Conservation (phyloP, 495 filamentous ascomycete genomes). For the Diplogelasinospora grovesii region DNA sequence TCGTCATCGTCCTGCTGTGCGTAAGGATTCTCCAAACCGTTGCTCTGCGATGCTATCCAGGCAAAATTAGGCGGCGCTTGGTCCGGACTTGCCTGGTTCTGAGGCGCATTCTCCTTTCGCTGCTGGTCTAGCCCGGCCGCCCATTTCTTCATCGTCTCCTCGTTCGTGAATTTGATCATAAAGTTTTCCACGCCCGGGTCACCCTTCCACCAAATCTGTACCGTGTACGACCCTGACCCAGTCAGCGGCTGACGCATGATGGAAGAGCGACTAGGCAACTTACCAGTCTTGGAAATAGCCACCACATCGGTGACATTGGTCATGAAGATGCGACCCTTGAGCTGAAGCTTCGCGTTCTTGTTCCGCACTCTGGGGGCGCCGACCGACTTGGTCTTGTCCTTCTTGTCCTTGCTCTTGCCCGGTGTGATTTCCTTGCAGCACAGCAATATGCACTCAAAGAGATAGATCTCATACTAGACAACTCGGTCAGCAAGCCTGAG, state of each 20-base stretch:
- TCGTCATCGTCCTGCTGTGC: constrained; percentile 72
- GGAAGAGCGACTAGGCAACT: constrained; percentile 5
- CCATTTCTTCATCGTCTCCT: constrained; percentile 91
- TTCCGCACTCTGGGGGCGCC: constrained; percentile 57
- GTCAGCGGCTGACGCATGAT: constrained; percentile 15
- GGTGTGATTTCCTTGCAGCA: constrained; percentile 94
- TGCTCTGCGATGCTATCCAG: constrained; percentile 62
- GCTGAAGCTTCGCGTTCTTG: constrained; percentile 74
- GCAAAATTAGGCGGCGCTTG: constrained; percentile 55
- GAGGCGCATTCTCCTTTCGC: constrained; percentile 44
- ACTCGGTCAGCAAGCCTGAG: constrained; percentile 1
- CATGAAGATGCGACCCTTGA: constrained; percentile 98
- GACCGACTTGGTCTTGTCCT: constrained; percentile 48
- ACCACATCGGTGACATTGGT: constrained; percentile 95
- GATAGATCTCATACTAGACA: constrained; percentile 86
- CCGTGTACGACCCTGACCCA: constrained; percentile 70
- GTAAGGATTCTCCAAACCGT: constrained; percentile 69
- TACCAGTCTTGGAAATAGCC: constrained; percentile 77
- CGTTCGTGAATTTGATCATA: constrained; percentile 82
- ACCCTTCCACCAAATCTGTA: constrained; percentile 98
- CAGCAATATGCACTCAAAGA: constrained; percentile 90
- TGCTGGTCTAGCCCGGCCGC: constrained; percentile 56
- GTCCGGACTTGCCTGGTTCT: constrained; percentile 27
- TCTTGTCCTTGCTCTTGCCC: constrained; percentile 72
- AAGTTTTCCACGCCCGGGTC: constrained; percentile 96